Conservation (phyloP, 1,284 basidiomycete genomes). For the Coriolopsis trogii region DNA sequence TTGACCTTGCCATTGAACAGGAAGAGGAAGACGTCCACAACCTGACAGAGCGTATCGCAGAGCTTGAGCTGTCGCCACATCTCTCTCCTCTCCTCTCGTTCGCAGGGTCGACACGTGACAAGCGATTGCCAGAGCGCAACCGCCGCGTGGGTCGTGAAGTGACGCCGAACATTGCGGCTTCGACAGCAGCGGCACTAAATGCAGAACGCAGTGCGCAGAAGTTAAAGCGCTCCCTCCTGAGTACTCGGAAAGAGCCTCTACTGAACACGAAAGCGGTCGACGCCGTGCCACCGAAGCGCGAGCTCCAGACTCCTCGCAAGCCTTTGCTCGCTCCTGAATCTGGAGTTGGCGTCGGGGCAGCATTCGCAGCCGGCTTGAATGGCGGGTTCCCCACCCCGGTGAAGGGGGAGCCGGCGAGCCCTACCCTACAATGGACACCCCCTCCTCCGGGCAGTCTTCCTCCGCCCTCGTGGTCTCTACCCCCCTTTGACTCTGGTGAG, state of each 20-base stretch:
- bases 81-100: slow-evolving; percentile 2
- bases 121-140: slow-evolving; percentile 38
- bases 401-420: not conserved
- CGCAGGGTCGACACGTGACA: slow-evolving; percentile 37
- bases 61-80: slow-evolving; percentile 46
- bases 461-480: slow-evolving; percentile 10
- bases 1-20: slow-evolving; percentile 69
- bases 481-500: slow-evolving; percentile 7
- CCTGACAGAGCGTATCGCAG: slow-evolving; percentile 58
- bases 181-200: slow-evolving; percentile 77
- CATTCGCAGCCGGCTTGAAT: slow-evolving; percentile 21
- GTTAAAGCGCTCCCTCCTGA: slow-evolving; percentile 69
- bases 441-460: slow-evolving; percentile 12
- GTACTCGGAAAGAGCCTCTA: slow-evolving; percentile 61
- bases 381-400: slow-evolving; percentile 8
- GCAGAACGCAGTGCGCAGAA: slow-evolving; percentile 73
- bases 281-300: slow-evolving; percentile 40
- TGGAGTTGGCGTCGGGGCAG: slow-evolving; percentile 10
- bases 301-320: slow-evolving; percentile 6
- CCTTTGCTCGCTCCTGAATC: slow-evolving; percentile 13
- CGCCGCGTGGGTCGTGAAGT: slow-evolving; percentile 38
- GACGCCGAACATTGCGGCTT: slow-evolving; percentile 64
- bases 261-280: slow-evolving; percentile 58
- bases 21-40: slow-evolving; percentile 61
- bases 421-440: slow-evolving; percentile 9